Base-by-base conservation (phyloP, 1,284 basidiomycete species). In the Ganoderma lingzhi region DNA sequence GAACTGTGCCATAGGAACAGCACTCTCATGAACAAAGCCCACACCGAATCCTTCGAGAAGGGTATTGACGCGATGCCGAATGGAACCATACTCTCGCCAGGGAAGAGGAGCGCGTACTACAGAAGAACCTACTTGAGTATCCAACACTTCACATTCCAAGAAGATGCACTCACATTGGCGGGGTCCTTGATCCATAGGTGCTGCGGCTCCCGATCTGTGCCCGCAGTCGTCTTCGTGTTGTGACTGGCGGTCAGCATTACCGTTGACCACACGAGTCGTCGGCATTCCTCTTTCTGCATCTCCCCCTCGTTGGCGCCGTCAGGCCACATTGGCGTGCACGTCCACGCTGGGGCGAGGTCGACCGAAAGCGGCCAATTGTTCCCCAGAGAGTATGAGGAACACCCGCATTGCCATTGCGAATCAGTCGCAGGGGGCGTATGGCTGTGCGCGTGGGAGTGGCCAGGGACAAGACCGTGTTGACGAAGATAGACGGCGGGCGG, bases 1-100 rank as follows among this genome's bases (percentile, higher is more conserved):
- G 91, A 93, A 30, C 85, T 84, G 76, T 91, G 87, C 90, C 91
- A 93, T n/a, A 93, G 80, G n/a, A 94, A 79, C 79, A 89, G 89
- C 3, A 85, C 83, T 56, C 91, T 87, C 72, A 90, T 87, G 76
- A 90, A 88, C 62, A 93, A 79, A 15, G 90, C 90, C 91, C 90
- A 93, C 19, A 93, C 83, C 3, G 89, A 90, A 64, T 92, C 87
- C 37, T 80, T 71, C 44, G 75, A 70, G 6, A 80, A 28, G 14
- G 61, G 30, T 12, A 70, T 55, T 19, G 51, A 48, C 32, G 63
- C 62, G 32, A 45, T 30, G n/a, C 69, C 64, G 2, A 63, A 2
- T n/a, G 65, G 56, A 35, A 79, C 77, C 32, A 89, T 77, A 17
- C 85, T 83, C 79, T 93, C 91, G 14, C 90, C 92, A 0, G 91